Evolutionary conservation across 2,329 filamentous ascomycete species (phyloP).

Genomic region (Calonectria hawksworthii): DNA sequence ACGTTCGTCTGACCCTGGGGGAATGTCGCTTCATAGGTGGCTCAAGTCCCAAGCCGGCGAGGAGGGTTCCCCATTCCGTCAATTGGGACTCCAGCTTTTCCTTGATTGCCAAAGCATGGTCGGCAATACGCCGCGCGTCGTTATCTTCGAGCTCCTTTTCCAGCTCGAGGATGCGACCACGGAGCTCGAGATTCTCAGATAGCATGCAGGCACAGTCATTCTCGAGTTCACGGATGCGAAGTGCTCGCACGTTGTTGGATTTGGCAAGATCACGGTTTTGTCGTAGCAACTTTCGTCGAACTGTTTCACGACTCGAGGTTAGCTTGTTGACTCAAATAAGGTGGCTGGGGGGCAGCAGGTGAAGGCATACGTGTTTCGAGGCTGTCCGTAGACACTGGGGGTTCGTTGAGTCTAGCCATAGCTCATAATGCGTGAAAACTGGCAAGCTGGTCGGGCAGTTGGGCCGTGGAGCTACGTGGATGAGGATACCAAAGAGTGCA

Average conservation of each 20-base stretch:
- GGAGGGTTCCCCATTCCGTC: constrained; percentile 75
- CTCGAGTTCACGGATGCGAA: constrained; percentile 83
- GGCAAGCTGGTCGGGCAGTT: constrained; percentile 12
- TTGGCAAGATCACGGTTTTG: constrained; percentile 89
- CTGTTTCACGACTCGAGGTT: constrained; percentile 57
- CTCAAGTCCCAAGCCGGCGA: constrained; percentile 75
- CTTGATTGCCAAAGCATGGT: constrained; percentile 79
- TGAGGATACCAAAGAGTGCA: constrained; percentile 27
- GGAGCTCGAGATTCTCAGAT: constrained; percentile 83
- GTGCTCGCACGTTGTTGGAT: constrained; percentile 82
- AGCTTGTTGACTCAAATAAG: constrained; percentile 23
- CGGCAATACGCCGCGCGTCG: constrained; percentile 70
- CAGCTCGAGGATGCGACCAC: constrained; percentile 77
- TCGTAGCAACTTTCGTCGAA: constrained; percentile 83
- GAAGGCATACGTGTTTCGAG: constrained; percentile 76
- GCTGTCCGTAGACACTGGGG: constrained; percentile 75
- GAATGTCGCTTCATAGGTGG: constrained; percentile 66
- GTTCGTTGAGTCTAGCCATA: constrained; percentile 89
- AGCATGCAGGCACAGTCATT: constrained; percentile 81
- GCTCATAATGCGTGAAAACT: constrained; percentile 53
- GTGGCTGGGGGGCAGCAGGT: constrained; percentile 23
- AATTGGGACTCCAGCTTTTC: constrained; percentile 80
- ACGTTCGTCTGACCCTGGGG: constrained; percentile 56
- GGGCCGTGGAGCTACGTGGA: constrained; percentile 34
- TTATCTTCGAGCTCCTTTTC: constrained; percentile 77